Evolutionary conservation across 768 basidiomycete genomes (phyloP), one percentile per base, ranked within the genome.

Genomic region (Hirschioporus abietinus): DNA sequence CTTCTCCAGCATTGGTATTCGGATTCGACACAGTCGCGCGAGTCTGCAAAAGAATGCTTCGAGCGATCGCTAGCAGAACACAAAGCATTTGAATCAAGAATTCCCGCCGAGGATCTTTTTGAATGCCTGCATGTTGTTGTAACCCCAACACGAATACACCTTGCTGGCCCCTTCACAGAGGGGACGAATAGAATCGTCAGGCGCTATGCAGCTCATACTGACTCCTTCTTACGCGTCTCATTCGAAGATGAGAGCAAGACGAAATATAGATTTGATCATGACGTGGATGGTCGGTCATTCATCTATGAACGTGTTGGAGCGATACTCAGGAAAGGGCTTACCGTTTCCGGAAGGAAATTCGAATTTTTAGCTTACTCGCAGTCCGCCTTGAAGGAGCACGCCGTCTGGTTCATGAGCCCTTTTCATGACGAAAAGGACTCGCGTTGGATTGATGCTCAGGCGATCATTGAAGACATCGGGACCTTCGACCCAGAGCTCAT

Each of bases 341-440:
- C 52, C 2, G 80, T 92, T 35, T 87, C 84, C 1, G 83, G 84
- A 0, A 78, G 85, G 36, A 71, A 72, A 9, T 91, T 90, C 70
- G 68, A 81, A 0, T 91, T 90, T 71, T 78, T 92, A 17, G 90
- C 87, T 0, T 91, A 91, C 74, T 90, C 89, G 0, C 87, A 87
- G 70, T 91, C 89, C 3, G 88, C 90, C 0, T 76, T 91, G n/a
- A 89, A 87, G 68, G 84, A 88, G 62, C 86, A 87, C 68, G 76
- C 85, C 24, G 85, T 87, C 1, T 87, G 85, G 89, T 91, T 91
- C 70, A 84, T 90, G 24, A 85, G 80, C 65, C 78, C 81, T 9
- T 90, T 90, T 72, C 65, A 60, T 8, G 77, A 82, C 65, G 59
- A 64, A n/a, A 34, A 68, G 1, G 66, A 72, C 35, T 42, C 58